Conservation (phyloP, 2,329 filamentous ascomycete genomes). For the Neofusicoccum sp. region DNA sequence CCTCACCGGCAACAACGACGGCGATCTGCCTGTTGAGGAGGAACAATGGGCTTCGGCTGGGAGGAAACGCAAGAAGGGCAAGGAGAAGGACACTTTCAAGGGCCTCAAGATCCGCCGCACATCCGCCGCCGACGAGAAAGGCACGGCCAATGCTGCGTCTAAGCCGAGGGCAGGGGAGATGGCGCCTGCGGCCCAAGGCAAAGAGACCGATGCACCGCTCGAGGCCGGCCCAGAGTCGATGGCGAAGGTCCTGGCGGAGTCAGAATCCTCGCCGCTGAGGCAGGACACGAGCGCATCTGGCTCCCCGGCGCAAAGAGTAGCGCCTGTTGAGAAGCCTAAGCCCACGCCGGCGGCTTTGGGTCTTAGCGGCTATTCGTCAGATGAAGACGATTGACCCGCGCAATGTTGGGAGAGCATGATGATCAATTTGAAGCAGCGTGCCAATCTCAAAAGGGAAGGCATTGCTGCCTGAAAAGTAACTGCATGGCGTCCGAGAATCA, state of each 20-base stretch:
- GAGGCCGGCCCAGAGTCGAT: background rate
- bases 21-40: constrained; percentile 33
- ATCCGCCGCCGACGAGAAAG: constrained; percentile 26
- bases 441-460: background rate
- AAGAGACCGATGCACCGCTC: background rate
- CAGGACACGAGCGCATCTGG: background rate
- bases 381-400: constrained; percentile 10
- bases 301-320: background rate
- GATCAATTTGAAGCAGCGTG: background rate
- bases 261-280: background rate
- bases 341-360: background rate
- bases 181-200: background rate
- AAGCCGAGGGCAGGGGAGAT: background rate
- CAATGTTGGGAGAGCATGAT: background rate
- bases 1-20: constrained; percentile 39
- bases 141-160: background rate
- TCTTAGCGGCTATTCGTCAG: constrained; percentile 13
- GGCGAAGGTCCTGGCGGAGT: background rate
- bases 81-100: constrained; percentile 37
- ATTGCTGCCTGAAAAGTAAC: no score
- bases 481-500: no score
- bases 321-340: background rate
- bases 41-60: constrained; percentile 50
- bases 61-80: constrained; percentile 53
- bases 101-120: constrained; percentile 46